Evolutionary conservation across 106 monocot genomes (phyloP).

Genomic region (Phalaenopsis aphrodite): DNA sequence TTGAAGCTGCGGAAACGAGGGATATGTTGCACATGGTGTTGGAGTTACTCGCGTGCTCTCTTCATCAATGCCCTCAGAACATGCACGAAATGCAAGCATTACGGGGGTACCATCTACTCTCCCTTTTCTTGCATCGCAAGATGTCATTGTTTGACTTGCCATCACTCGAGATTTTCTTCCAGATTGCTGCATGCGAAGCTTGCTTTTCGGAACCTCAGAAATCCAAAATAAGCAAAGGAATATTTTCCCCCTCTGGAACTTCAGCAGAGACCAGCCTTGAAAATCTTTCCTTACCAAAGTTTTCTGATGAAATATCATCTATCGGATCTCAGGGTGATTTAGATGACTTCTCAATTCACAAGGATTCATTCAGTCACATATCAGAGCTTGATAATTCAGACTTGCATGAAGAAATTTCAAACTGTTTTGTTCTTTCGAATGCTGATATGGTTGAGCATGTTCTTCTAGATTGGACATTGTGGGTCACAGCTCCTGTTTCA

Average conservation of each 20-base stretch:
- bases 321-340: slow-evolving; percentile 84
- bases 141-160: slow-evolving; percentile 98
- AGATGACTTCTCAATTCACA: slow-evolving; percentile 67
- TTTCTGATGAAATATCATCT: slow-evolving; percentile 76
- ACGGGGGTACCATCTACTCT: slow-evolving; percentile 93
- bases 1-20: slow-evolving; percentile 88
- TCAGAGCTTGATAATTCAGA: slow-evolving; percentile 84
- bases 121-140: slow-evolving; percentile 78
- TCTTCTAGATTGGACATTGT: slow-evolving; percentile 92
- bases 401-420: slow-evolving; percentile 42
- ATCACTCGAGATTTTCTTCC: slow-evolving; percentile 91
- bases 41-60: slow-evolving; percentile 71
- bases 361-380: slow-evolving; percentile 79
- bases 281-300: slow-evolving; percentile 63
- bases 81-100: slow-evolving; percentile 85
- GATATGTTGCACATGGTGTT: slow-evolving; percentile 96
- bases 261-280: slow-evolving; percentile 58
- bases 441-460: slow-evolving; percentile 99
- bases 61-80: slow-evolving; percentile 85
- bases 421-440: slow-evolving; percentile 88
- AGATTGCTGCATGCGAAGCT: slow-evolving; percentile 96
- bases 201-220: slow-evolving; percentile 71
- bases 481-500: slow-evolving; percentile 93
- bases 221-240: slow-evolving; percentile 24
- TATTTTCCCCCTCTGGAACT: slow-evolving; percentile 26